Conservation (phyloP, 176 grass and related monocot genomes). For the maize (Zea mays) region Zm-B73-REFERENCE-NAM-5.0 NC_050101.1:8942501-8943000, state of each 20-base stretch:
- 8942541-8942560: not conserved
- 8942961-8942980: not conserved
- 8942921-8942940: constrained; percentile 47
- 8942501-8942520: constrained; percentile 68
- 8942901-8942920: constrained; percentile 90
- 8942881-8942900: constrained; percentile 78
- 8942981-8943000: not conserved
- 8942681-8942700: constrained; percentile 82
- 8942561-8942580: not conserved
- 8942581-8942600: not conserved
- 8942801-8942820: constrained; percentile 96
- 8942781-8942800: constrained; percentile 2
- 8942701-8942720: constrained; percentile 81
- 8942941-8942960: constrained; percentile 29
- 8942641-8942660: constrained; percentile 82
- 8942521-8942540: not conserved
- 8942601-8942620: constrained; percentile 90
- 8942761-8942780: not conserved
- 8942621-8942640: constrained; percentile 97
- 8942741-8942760: not conserved
- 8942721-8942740: not conserved
- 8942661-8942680: constrained; percentile 83
- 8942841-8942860: constrained; percentile 73
- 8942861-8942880: constrained; percentile 90
- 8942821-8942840: constrained; percentile 61